phyloP scores from a whole-genome alignment of 768 basidiomycete species.

The Termitomyces titanicus region DNA sequence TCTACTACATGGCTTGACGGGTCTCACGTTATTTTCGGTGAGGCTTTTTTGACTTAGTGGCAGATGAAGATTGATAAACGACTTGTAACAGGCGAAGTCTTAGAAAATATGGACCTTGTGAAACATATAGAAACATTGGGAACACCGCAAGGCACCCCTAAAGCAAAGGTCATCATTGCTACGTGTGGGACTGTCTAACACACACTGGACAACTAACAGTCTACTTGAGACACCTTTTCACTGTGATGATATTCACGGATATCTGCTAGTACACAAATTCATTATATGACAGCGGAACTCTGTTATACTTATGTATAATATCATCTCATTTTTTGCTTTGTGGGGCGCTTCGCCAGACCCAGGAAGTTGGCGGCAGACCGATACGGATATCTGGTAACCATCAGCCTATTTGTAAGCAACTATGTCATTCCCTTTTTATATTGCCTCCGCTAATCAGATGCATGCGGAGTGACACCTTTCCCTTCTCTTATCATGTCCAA shows the following conservation, averaged over 20 bases:
- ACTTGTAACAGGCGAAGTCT: conserved; percentile 47
- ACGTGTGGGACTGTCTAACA: conserved; percentile 15
- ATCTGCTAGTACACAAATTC: not conserved
- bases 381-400: not conserved
- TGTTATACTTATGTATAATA: not conserved
- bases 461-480: not conserved
- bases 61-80: not conserved
- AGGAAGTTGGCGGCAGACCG: not conserved
- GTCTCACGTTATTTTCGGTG: conserved; percentile 31
- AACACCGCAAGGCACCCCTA: conserved; percentile 33
- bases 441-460: not conserved
- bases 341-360: no score
- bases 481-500: not conserved
- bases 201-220: no score
- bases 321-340: no score
- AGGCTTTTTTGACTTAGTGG: conserved; percentile 11
- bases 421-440: conserved; percentile 4
- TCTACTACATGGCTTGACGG: conserved; percentile 57
- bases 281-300: not conserved
- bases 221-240: not conserved
- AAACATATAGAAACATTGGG: conserved; percentile 52
- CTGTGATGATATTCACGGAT: not conserved
- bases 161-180: conserved; percentile 51
- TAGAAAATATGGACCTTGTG: conserved; percentile 62
- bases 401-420: not conserved